Evolutionary conservation across 164 flowering plant species (phyloP), one percentile per base, ranked within the genome.

Genomic region (Amborella trichopoda): DNA sequence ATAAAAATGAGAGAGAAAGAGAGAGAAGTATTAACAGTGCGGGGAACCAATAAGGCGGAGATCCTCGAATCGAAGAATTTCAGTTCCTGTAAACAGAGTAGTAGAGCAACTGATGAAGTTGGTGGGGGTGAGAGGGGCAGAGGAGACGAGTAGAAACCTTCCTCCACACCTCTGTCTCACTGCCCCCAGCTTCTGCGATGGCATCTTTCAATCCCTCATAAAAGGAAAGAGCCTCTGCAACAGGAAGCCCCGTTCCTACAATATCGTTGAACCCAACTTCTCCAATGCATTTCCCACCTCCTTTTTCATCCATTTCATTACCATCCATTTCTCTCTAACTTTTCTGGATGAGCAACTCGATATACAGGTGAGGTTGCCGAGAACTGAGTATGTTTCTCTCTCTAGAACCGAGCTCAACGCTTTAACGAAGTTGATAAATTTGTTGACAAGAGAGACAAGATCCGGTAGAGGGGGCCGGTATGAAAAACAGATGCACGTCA

Each of bases 31-130:
- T 64, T 61, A 78, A 91, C 99, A 46, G 64, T 34, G 96, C 80
- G 64, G 99, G 99, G 62, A 80, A 84, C 91, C 95, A 91, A 44
- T 84, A 87, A 30, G 64, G 74, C 32, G 96, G 84, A 55, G 90
- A 96, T 24, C 88, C 96, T 36, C 45, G 37, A 50, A 60, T 4
- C 53, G 83, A 60, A 46, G 46, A 62, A 52, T 82, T 80, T 81
- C 82, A 84, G 18, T 61, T 3, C 21, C 70, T 51, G 55, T 87
- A 91, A 32, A 79, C 81, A 5, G 81, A 58, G 71, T 80, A 68
- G 64, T 82, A 91, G 13, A 91, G 23, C n/a, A 88, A 72, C 62
- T 72, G 93, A 40, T 91, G 96, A n/a, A 87, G 53, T 9, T 45
- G 38, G 52, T 78, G 83, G 0, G 99, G 96, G 33, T 82, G 77